Percentiles rank a stretch among this genome's conserved stretches.
These are phyloP conservation scores for Annulohypoxylon moriforme DNA, from an alignment of 495 filamentous ascomycete species.

Conservation along the genomic window DNA sequence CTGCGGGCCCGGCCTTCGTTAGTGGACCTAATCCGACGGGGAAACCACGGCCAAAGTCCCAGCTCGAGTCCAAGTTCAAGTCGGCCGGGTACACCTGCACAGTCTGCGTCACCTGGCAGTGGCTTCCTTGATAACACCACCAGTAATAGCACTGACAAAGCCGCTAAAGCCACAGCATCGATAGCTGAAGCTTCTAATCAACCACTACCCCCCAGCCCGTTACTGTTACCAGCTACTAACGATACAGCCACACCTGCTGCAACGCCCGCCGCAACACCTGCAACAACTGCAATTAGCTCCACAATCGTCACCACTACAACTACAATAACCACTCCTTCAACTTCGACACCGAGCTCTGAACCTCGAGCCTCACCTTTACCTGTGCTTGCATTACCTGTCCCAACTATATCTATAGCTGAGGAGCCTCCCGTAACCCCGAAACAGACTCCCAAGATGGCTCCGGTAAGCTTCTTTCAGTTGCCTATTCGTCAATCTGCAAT, in stretches of 20 bases:
- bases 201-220: slow-evolving; percentile 66
- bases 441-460: slow-evolving; percentile 69
- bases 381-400: slow-evolving; percentile 43
- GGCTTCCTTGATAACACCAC: background rate
- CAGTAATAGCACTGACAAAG: slow-evolving; percentile 10
- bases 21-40: slow-evolving; percentile 73
- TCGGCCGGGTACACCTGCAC: slow-evolving; percentile 48
- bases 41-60: slow-evolving; percentile 48
- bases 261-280: too few relatives aligned
- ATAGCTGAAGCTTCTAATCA: slow-evolving; percentile 58
- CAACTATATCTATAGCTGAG: slow-evolving; percentile 50
- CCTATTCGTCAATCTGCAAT: slow-evolving; percentile 10
- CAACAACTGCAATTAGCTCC: slow-evolving; percentile 34
- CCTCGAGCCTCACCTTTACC: slow-evolving; percentile 49
- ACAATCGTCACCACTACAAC: slow-evolving; percentile 54
- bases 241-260: slow-evolving; percentile 46
- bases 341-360: slow-evolving; percentile 44
- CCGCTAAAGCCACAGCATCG: slow-evolving; percentile 51
- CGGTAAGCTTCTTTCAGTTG: slow-evolving; percentile 57
- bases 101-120: slow-evolving; percentile 34
- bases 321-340: slow-evolving; percentile 54
- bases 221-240: slow-evolving; percentile 54
- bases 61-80: slow-evolving; percentile 47
- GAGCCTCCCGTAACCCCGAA: slow-evolving; percentile 34
- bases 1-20: slow-evolving; percentile 78